Evolutionary conservation across 129 eudicot genomes (phyloP).

Genomic region (Flaveria linearis): DNA sequence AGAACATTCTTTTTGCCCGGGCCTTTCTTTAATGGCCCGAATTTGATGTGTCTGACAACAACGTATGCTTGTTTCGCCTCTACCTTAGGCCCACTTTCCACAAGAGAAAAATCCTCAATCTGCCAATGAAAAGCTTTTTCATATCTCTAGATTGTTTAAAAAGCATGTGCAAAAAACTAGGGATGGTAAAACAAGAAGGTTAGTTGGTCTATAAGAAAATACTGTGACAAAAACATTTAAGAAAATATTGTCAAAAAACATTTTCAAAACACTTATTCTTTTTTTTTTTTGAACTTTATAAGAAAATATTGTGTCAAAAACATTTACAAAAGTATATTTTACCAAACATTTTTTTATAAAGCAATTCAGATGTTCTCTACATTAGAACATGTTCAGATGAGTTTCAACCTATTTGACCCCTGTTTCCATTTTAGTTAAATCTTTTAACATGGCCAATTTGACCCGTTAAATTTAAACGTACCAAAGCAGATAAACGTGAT

Average conservation of each 20-base stretch:
- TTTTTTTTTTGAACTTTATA: neutral
- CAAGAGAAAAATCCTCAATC: conserved; percentile 60
- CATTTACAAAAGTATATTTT: neutral
- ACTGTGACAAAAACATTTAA: too few relatives aligned
- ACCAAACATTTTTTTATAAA: neutral
- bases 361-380: neutral
- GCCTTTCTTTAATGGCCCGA: conserved; percentile 70
- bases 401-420: neutral
- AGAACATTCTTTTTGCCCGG: conserved; percentile 42
- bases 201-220: too few relatives aligned
- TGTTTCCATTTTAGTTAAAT: neutral
- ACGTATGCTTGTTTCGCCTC: conserved; percentile 61
- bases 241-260: too few relatives aligned
- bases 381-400: neutral
- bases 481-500: conserved; percentile 62
- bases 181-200: too few relatives aligned
- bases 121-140: conserved; percentile 25
- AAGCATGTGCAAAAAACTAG: neutral
- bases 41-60: conserved; percentile 68
- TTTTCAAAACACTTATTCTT: neutral
- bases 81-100: conserved; percentile 65
- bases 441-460: neutral
- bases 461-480: conserved; percentile 24
- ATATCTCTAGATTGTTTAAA: neutral
- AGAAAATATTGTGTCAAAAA: neutral